Conservation (phyloP, 345 rosid genomes). For the Populus nigra region DNA sequence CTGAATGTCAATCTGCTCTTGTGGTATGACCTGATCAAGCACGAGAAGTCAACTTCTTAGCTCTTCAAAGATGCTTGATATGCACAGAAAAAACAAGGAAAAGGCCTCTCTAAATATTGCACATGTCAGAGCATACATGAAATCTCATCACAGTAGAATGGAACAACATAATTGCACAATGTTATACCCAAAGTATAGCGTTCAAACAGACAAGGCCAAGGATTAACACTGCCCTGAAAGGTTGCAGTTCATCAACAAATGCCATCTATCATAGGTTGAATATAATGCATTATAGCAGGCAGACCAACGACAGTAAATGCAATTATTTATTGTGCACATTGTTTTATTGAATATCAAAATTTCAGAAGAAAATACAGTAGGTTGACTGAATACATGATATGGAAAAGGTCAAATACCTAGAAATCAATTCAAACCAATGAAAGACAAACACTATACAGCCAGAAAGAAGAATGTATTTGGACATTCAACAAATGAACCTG, state of each 20-base stretch:
- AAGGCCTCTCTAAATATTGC: not conserved
- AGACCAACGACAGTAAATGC: not conserved
- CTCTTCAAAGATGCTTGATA: not conserved
- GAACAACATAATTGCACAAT: not conserved
- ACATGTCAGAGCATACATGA: not conserved
- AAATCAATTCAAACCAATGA: not conserved
- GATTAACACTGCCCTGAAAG: not conserved
- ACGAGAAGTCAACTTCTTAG: constrained; percentile 11
- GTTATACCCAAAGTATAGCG: not conserved
- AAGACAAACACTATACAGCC: not conserved
- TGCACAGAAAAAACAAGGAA: not conserved
- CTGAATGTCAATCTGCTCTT: constrained; percentile 55
- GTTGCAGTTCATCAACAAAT: not conserved
- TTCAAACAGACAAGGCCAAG: not conserved
- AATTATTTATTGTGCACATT: not conserved
- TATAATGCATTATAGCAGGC: not conserved
- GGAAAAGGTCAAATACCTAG: not conserved
- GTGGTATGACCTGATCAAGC: constrained; percentile 49
- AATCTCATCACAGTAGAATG: not conserved
- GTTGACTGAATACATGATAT: not conserved
- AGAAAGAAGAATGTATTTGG: not conserved
- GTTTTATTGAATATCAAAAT: not conserved
- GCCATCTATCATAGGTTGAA: not conserved
- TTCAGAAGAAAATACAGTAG: not conserved
- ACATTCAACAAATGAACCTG: not conserved